A percentile compares a stretch with the other conserved stretches of the same genome.
phyloP scores from a whole-genome alignment of 441 rosid genomes.

The Corymbia citriodora region DNA sequence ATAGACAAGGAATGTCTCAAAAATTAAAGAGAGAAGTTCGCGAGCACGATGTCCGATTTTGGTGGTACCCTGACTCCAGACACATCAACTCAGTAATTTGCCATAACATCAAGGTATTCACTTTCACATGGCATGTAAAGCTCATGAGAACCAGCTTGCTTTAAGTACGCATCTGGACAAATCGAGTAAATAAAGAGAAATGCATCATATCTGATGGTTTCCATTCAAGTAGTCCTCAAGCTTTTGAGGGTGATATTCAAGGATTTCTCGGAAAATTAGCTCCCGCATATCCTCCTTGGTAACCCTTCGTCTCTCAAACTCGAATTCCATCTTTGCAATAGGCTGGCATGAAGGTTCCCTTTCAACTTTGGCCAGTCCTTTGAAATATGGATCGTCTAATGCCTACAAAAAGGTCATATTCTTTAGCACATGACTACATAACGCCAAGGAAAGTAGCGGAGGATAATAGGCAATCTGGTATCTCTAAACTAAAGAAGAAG shows the following conservation, averaged over 20 bases:
- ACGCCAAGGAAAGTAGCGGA: background rate
- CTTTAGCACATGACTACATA: background rate
- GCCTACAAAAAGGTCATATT: slow-evolving; percentile 32
- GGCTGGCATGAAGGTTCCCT: slow-evolving; percentile 89
- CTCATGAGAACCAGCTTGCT: background rate
- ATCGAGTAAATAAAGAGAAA: background rate
- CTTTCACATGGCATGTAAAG: background rate
- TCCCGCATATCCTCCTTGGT: slow-evolving; percentile 84
- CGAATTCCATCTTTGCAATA: slow-evolving; percentile 83
- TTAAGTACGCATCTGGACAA: background rate
- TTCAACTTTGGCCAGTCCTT: slow-evolving; percentile 72
- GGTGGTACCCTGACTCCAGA: background rate
- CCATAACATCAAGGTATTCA: background rate
- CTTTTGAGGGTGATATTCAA: slow-evolving; percentile 89
- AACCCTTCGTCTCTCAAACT: slow-evolving; percentile 81
- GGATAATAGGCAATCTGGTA: background rate
- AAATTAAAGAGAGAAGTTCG: background rate
- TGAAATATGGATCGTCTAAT: slow-evolving; percentile 82
- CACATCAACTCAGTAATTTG: background rate
- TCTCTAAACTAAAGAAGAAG: background rate
- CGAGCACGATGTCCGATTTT: background rate
- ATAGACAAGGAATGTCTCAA: background rate
- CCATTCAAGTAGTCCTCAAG: slow-evolving; percentile 73
- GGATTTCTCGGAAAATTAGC: slow-evolving; percentile 77
- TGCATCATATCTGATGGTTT: slow-evolving; percentile 82